Evolutionary conservation across 23 red algal species (phyloP).

Genomic region (Gracilariopsis chorda): DNA sequence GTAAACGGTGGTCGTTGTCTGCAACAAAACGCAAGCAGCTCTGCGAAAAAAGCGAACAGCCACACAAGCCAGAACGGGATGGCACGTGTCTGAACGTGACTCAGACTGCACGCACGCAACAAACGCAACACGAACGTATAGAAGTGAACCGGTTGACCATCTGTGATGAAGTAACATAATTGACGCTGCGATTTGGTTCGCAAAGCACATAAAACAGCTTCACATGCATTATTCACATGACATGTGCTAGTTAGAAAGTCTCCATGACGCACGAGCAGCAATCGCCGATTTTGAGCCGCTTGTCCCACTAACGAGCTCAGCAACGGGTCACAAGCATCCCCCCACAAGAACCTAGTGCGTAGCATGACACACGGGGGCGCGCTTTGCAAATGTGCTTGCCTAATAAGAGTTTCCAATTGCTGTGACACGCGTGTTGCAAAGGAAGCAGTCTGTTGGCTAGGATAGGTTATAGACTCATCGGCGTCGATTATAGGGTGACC

Average conservation of each 20-base stretch:
- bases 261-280: slow-evolving; percentile 12
- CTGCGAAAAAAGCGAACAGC: slow-evolving; percentile 17
- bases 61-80: slow-evolving; percentile 30
- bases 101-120: neutral
- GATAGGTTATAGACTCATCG: neutral
- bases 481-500: neutral
- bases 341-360: neutral
- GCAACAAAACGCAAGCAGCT: neutral
- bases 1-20: slow-evolving; percentile 20
- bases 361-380: neutral
- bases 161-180: slow-evolving; percentile 39
- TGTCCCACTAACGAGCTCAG: neutral
- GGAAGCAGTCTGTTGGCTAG: neutral
- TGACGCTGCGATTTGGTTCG: neutral
- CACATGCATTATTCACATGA: slow-evolving; percentile 48
- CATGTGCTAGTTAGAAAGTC: slow-evolving; percentile 39
- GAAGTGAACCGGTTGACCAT: slow-evolving; percentile 29
- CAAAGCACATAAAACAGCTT: slow-evolving; percentile 16
- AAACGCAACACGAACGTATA: neutral
- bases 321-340: neutral
- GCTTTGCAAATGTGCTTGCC: neutral
- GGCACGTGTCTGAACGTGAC: neutral
- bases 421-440: neutral
- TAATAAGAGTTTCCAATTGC: neutral
- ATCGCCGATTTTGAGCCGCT: neutral